Conservation (phyloP, 768 basidiomycete genomes). For the Suillus plorans region DNA sequence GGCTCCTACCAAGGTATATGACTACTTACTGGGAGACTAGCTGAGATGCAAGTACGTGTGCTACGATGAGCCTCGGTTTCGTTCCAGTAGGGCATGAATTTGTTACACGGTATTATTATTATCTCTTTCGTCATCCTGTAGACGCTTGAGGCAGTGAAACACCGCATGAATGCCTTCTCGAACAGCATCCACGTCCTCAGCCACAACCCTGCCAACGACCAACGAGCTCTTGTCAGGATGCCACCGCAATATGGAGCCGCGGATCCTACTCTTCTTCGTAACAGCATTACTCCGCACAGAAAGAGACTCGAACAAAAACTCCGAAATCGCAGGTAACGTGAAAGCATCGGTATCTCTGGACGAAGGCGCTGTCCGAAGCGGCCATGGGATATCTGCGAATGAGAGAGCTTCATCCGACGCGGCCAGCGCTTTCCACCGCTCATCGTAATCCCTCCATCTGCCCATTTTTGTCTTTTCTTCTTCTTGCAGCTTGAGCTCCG, state of each 20-base stretch:
- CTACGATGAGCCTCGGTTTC: background rate
- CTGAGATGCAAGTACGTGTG: background rate
- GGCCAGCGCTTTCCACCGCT: constrained; percentile 45
- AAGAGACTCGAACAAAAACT: constrained; percentile 51
- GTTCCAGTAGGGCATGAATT: background rate
- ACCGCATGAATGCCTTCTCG: constrained; percentile 47
- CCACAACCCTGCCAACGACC: constrained; percentile 42
- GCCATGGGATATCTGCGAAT: constrained; percentile 68
- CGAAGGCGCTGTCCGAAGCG: constrained; percentile 31
- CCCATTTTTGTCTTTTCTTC: constrained; percentile 37
- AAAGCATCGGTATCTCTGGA: constrained; percentile 31
- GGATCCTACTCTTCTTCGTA: constrained; percentile 52
- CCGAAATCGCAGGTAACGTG: constrained; percentile 39
- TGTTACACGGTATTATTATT: background rate
- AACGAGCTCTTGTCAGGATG: constrained; percentile 63
- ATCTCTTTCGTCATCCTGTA: constrained; percentile 33
- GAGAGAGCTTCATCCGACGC: constrained; percentile 28
- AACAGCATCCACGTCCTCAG: constrained; percentile 45
- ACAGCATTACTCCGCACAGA: constrained; percentile 39
- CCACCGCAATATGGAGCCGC: constrained; percentile 63
- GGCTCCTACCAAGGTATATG: background rate
- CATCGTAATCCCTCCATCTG: constrained; percentile 56
- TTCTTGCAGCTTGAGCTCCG: constrained; percentile 46
- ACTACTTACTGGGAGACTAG: background rate
- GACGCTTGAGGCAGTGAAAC: constrained; percentile 32